These are phyloP conservation scores for Leccinum longicurvipes DNA, from an alignment of 768 basidiomycete genomes.

Conservation along the genomic window DNA sequence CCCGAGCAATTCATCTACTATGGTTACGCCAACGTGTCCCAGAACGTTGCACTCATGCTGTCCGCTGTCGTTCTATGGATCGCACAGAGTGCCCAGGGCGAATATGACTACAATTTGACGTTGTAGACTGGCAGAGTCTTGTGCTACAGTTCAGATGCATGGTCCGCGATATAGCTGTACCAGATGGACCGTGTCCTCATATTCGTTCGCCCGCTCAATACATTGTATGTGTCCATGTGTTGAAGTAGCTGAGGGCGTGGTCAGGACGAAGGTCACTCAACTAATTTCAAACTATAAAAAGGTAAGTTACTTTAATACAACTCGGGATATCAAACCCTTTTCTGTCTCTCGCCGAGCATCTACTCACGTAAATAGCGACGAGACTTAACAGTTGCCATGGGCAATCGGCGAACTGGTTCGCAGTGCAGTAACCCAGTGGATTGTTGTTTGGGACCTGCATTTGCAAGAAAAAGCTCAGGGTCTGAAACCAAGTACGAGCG, in stretches of 20 bases:
- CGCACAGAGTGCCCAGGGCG: conserved; percentile 77
- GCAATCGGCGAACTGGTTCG: not conserved
- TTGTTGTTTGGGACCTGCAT: not conserved
- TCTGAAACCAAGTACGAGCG: not conserved
- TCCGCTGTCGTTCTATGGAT: conserved; percentile 90
- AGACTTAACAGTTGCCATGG: not conserved
- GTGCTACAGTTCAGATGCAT: not conserved
- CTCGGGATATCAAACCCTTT: not conserved
- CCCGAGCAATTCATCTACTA: conserved; percentile 80
- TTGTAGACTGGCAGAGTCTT: conserved; percentile 35
- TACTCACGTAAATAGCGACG: not conserved
- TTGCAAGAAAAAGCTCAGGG: not conserved
- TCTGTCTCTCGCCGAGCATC: not conserved
- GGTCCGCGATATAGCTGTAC: not conserved
- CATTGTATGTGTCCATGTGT: not conserved
- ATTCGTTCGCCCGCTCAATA: not conserved
- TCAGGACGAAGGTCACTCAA: not conserved
- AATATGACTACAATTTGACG: conserved; percentile 92
- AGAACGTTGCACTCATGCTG: conserved; percentile 82
- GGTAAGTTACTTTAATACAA: not conserved
- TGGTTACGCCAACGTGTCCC: conserved; percentile 93
- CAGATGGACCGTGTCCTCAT: not conserved
- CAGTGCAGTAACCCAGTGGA: not conserved
- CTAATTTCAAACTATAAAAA: not conserved
- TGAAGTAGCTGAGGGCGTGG: not conserved